Evolutionary conservation across 2,329 filamentous ascomycete genomes (phyloP).

Genomic region (Claviceps sp.): DNA sequence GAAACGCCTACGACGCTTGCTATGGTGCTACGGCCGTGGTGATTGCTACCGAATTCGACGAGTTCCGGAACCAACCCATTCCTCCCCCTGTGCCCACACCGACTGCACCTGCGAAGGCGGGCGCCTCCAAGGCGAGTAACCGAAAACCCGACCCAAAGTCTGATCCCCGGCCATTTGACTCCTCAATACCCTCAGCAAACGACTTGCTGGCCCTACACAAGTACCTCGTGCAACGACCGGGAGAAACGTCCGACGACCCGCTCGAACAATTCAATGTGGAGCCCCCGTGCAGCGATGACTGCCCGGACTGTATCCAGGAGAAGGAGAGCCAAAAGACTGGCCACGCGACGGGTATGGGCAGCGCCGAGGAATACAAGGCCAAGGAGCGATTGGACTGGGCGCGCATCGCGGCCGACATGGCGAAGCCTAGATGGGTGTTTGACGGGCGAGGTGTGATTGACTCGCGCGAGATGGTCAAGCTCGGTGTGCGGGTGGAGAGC

Average conservation of each 20-base stretch:
- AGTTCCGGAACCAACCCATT: constrained; percentile 33
- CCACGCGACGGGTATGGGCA: constrained; percentile 28
- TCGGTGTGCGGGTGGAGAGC: constrained; percentile 39
- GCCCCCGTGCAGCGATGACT: constrained; percentile 30
- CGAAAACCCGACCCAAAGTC: constrained; percentile 25
- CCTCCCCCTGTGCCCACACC: constrained; percentile 16
- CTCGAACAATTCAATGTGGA: constrained; percentile 30
- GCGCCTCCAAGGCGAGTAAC: constrained; percentile 18
- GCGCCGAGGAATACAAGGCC: constrained; percentile 29
- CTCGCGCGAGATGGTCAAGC: constrained; percentile 30
- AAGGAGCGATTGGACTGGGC: constrained; percentile 39
- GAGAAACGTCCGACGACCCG: constrained; percentile 25
- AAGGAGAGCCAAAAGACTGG: constrained; percentile 23
- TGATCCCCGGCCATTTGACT: constrained; percentile 34
- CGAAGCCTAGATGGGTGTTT: constrained; percentile 41
- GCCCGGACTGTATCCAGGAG: constrained; percentile 36
- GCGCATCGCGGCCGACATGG: constrained; percentile 34
- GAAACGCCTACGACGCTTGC: constrained; percentile 36
- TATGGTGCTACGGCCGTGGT: constrained; percentile 34
- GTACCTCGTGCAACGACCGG: constrained; percentile 24
- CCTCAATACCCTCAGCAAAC: constrained; percentile 24
- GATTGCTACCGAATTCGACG: constrained; percentile 43
- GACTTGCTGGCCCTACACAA: constrained; percentile 36
- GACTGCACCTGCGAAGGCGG: constrained; percentile 9
- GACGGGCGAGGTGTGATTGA: constrained; percentile 43